Evolutionary conservation across 139 green algal genomes (phyloP).

Genomic region (Eudorina sp.): DNA sequence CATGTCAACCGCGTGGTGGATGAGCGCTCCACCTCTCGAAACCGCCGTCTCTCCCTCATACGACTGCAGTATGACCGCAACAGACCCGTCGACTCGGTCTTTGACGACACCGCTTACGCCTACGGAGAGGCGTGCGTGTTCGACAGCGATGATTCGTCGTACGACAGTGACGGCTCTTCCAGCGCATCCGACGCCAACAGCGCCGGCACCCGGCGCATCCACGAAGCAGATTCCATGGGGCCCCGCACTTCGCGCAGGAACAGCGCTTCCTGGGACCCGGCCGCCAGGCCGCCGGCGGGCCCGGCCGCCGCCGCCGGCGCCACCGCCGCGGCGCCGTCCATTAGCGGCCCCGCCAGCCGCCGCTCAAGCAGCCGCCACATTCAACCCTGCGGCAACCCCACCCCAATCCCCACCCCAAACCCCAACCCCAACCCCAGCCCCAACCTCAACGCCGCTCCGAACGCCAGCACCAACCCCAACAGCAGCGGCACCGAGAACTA

Average conservation of each 20-base stretch:
- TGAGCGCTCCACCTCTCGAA: background rate
- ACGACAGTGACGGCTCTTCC: background rate
- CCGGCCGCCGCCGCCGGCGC: background rate
- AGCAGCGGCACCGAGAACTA: no score
- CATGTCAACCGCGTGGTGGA: background rate
- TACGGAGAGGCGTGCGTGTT: background rate
- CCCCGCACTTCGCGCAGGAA: background rate
- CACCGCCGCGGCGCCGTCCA: background rate
- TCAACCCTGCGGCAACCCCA: background rate
- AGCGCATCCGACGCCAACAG: background rate
- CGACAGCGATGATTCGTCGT: background rate
- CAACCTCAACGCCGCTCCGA: no score
- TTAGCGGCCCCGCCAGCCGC: background rate
- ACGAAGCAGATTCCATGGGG: background rate
- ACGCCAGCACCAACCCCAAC: no score
- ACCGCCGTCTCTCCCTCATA: background rate
- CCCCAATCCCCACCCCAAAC: background rate
- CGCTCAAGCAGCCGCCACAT: background rate
- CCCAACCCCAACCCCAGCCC: no score
- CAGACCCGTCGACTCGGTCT: background rate
- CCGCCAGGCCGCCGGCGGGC: background rate
- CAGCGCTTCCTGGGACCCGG: background rate
- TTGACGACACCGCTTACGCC: background rate
- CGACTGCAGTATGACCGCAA: slow-evolving; percentile 7
- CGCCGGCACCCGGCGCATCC: background rate